Evolutionary conservation across 106 monocot species (phyloP).

Genomic region (Alisma plantagoaquatica): DNA sequence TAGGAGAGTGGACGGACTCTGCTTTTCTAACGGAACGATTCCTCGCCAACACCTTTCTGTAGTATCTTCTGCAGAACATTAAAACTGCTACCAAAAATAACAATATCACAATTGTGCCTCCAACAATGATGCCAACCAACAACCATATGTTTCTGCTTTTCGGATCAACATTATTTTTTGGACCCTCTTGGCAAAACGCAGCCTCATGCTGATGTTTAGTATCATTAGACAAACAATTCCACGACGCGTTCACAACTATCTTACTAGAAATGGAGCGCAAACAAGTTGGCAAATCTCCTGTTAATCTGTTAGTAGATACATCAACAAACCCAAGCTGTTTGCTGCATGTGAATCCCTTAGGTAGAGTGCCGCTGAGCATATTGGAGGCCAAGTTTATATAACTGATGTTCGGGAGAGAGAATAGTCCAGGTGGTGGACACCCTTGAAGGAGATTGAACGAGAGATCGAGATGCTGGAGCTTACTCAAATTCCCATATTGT

Average conservation of each 20-base stretch:
- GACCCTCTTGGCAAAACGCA: no score
- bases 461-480: constrained; percentile 66
- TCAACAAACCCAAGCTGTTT: constrained; percentile 59
- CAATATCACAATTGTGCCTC: constrained; percentile 18
- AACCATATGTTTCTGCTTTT: constrained; percentile 13
- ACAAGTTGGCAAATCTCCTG: constrained; percentile 46
- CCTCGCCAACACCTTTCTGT: constrained; percentile 18
- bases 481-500: constrained; percentile 26
- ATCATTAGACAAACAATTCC: constrained; percentile 45
- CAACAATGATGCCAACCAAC: constrained; percentile 30
- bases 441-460: constrained; percentile 53
- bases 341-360: constrained; percentile 36
- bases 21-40: constrained; percentile 34
- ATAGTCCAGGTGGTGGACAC: constrained; percentile 32
- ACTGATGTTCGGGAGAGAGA: constrained; percentile 52
- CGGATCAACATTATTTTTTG: constrained; percentile 23
- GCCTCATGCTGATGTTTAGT: constrained; percentile 35
- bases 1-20: constrained; percentile 27
- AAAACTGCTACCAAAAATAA: constrained; percentile 30
- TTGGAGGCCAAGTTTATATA: constrained; percentile 66
- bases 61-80: constrained; percentile 29
- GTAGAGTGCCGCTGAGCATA: constrained; percentile 46
- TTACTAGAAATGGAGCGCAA: constrained; percentile 38
- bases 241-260: constrained; percentile 32
- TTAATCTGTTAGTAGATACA: constrained; percentile 44